Percentiles rank a stretch among this genome's conserved stretches.
Conservation (phyloP, 441 rosid genomes). For the Flueggea neowawraea region DNA sequence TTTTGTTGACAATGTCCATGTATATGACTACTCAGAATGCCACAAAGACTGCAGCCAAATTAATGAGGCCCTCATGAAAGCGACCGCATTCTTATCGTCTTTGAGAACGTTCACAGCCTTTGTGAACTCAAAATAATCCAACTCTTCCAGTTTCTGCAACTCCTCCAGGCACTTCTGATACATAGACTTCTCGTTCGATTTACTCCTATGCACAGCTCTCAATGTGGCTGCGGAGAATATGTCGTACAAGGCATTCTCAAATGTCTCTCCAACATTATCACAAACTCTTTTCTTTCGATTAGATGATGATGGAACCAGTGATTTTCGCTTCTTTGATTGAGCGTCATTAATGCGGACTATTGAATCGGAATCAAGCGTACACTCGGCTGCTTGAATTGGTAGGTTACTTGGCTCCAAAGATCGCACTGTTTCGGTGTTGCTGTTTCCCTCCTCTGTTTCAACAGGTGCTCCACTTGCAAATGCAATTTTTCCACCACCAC, state of each 20-base stretch:
- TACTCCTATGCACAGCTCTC: slow-evolving; percentile 17
- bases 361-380: slow-evolving; percentile 38
- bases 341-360: slow-evolving; percentile 19
- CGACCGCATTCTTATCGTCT: slow-evolving; percentile 34
- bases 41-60: slow-evolving; percentile 33
- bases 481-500: slow-evolving; percentile 9
- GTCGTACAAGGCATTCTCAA: slow-evolving; percentile 26
- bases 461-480: slow-evolving; percentile 14
- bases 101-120: slow-evolving; percentile 30
- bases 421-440: slow-evolving; percentile 33
- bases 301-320: slow-evolving; percentile 8
- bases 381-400: slow-evolving; percentile 26
- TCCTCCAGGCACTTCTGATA: slow-evolving; percentile 33
- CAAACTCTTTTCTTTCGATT: slow-evolving; percentile 19
- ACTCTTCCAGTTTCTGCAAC: slow-evolving; percentile 30
- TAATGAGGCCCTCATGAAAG: slow-evolving; percentile 29
- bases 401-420: slow-evolving; percentile 25
- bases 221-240: slow-evolving; percentile 26
- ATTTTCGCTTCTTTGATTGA: slow-evolving; percentile 22
- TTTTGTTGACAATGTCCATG: neutral
- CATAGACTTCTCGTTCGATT: slow-evolving; percentile 18
- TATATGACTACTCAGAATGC: slow-evolving; percentile 2
- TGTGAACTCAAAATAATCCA: slow-evolving; percentile 25
- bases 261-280: slow-evolving; percentile 18
- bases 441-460: slow-evolving; percentile 31